These are phyloP conservation scores for Thuidium tamariscinum DNA, from an alignment of 225 moss, liverwort and hornwort species.

Conservation along the genomic window DNA sequence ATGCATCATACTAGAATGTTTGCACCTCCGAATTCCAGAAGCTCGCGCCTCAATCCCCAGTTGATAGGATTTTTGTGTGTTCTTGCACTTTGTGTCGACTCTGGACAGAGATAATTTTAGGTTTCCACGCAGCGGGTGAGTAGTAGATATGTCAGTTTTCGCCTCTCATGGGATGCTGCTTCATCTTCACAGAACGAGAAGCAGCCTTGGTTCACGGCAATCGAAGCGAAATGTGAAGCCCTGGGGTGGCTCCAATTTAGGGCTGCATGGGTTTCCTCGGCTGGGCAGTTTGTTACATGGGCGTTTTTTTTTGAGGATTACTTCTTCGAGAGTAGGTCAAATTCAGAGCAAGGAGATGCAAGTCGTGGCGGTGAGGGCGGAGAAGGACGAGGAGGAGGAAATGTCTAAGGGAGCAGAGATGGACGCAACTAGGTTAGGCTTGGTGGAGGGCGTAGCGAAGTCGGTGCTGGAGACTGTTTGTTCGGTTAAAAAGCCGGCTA, in stretches of 20 bases:
- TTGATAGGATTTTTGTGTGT: background rate
- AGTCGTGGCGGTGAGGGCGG: background rate
- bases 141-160: background rate
- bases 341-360: background rate
- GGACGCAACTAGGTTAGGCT: background rate
- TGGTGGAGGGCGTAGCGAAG: background rate
- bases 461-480: conserved; percentile 9
- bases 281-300: background rate
- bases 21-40: background rate
- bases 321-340: background rate
- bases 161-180: conserved; percentile 5
- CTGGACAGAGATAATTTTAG: background rate
- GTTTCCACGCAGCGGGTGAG: background rate
- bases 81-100: background rate
- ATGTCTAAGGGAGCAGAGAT: background rate
- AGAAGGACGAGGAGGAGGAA: background rate
- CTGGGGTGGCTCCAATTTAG: background rate
- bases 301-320: background rate
- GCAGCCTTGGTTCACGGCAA: background rate
- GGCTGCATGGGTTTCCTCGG: background rate
- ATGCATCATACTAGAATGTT: background rate
- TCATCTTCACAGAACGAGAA: background rate
- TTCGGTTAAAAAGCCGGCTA: conserved; percentile 23
- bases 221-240: background rate
- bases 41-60: background rate